phyloP scores from a whole-genome alignment of 768 basidiomycete genomes.

The Lentinus tigrinus region DNA sequence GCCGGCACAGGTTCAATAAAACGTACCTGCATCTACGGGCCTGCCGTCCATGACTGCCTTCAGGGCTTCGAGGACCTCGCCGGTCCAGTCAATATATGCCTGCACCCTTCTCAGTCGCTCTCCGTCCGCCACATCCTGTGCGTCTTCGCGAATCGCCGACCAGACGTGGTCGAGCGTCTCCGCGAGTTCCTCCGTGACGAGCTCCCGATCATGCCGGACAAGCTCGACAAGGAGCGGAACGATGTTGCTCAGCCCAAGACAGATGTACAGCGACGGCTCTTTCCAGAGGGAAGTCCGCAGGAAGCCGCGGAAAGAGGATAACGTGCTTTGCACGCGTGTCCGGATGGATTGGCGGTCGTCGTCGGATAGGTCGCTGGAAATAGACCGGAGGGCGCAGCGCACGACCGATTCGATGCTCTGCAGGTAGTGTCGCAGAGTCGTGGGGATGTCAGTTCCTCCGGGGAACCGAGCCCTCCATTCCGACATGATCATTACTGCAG shows the following conservation, averaged over 20 bases:
- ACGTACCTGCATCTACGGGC: not conserved
- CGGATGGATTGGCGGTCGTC: constrained; percentile 1
- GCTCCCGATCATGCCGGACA: not conserved
- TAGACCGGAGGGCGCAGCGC: constrained; percentile 1
- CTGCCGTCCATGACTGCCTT: constrained; percentile 1
- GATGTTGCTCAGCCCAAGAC: constrained; percentile 12
- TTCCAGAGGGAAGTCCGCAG: constrained; percentile 8
- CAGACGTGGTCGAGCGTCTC: constrained; percentile 8
- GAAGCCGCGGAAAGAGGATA: constrained; percentile 4
- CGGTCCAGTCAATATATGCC: constrained; percentile 11
- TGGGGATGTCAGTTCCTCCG: constrained; percentile 3
- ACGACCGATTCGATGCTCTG: constrained; percentile 5
- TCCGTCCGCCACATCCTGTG: not conserved
- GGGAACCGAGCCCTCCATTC: constrained; percentile 10
- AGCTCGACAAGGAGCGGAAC: constrained; percentile 10
- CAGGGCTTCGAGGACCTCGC: constrained; percentile 9
- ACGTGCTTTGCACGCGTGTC: not conserved
- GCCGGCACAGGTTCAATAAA: not conserved
- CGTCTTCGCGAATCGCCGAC: constrained; percentile 3
- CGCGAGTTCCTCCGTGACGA: constrained; percentile 5
- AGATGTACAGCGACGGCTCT: constrained; percentile 10
- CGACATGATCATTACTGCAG: constrained; percentile 8
- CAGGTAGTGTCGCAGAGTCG: constrained; percentile 7
- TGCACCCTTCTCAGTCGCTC: constrained; percentile 1
- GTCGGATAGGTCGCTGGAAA: not conserved